Conservation (phyloP, 2,329 filamentous ascomycete genomes). For the Blumeria hordei region DNA sequence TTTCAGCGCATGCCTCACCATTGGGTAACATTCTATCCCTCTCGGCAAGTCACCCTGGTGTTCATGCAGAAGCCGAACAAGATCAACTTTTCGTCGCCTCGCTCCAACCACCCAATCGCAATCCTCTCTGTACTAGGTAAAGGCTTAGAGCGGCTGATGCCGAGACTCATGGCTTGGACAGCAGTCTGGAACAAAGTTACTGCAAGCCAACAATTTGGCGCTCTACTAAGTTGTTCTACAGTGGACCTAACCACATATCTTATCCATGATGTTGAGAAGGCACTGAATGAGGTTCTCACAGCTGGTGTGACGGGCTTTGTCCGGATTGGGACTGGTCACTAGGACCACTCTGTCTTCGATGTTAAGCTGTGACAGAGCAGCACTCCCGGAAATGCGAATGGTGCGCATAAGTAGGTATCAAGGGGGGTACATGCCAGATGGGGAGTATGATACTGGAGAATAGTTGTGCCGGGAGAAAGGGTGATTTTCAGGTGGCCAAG, state of each 20-base stretch:
- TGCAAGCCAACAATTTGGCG: background rate
- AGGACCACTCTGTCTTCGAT: no score
- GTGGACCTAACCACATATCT: background rate
- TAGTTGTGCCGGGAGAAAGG: no score
- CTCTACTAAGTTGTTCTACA: background rate
- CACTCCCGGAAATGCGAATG: no score
- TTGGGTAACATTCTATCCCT: background rate
- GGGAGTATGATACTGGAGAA: no score
- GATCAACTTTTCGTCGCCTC: background rate
- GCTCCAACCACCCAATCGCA: background rate
- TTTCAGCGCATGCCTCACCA: background rate
- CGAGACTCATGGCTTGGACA: background rate
- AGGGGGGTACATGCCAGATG: no score
- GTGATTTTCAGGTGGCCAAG: no score
- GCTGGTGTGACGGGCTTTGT: no score
- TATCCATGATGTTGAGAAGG: background rate
- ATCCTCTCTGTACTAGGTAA: background rate
- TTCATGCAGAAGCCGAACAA: no score
- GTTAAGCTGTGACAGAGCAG: no score
- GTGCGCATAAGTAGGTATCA: no score
- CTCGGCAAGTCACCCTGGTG: background rate
- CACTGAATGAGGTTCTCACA: no score
- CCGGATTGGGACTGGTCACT: no score
- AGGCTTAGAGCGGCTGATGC: background rate
- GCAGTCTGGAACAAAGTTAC: background rate